These are phyloP conservation scores for Penicillium canescens DNA, from an alignment of 495 filamentous ascomycete species.

Conservation along the genomic window DNA sequence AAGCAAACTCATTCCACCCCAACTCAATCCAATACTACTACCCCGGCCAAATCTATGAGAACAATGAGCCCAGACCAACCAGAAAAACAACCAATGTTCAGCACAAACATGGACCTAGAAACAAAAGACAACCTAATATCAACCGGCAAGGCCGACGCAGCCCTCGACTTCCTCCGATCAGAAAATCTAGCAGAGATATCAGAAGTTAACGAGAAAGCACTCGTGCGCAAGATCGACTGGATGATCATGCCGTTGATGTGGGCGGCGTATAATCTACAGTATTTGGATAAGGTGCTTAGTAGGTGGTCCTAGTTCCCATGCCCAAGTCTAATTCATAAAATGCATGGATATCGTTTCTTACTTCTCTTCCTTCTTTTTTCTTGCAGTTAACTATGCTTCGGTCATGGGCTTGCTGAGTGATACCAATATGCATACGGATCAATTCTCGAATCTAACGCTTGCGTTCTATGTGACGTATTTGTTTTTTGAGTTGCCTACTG, in stretches of 20 bases:
- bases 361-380: background rate
- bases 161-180: constrained; percentile 26
- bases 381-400: constrained; percentile 51
- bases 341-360: too few species aligned
- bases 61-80: too few species aligned
- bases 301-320: constrained; percentile 1
- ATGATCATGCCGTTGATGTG: constrained; percentile 44
- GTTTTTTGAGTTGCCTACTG: constrained; percentile 35
- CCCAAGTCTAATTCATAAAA: too few species aligned
- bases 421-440: constrained; percentile 50
- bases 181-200: constrained; percentile 13
- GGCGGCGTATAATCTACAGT: constrained; percentile 62
- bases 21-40: too few species aligned
- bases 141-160: constrained; percentile 26
- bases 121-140: constrained; percentile 15
- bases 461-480: constrained; percentile 56
- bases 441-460: constrained; percentile 55
- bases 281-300: constrained; percentile 63
- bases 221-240: constrained; percentile 43
- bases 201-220: constrained; percentile 31
- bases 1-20: too few species aligned
- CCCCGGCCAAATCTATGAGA: too few species aligned
- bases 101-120: constrained; percentile 12
- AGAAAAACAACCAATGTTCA: background rate
- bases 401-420: constrained; percentile 56